A percentile compares a stretch with the other conserved stretches of the same genome.
Evolutionary conservation across 805 yeast species (phyloP).

Genomic region (Sungouiozyma intestinalis): DNA sequence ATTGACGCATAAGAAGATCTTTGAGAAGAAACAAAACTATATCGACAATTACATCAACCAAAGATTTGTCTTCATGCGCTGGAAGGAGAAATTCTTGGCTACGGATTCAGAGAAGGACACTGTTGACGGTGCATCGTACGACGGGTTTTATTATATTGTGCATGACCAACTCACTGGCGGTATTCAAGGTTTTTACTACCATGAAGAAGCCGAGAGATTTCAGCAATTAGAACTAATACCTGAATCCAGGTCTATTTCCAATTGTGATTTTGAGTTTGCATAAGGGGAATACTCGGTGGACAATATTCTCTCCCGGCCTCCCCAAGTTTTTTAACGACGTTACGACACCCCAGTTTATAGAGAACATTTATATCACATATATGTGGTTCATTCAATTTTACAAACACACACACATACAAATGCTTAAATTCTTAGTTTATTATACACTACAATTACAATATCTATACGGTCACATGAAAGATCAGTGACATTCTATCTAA

Average conservation of each 20-base stretch:
- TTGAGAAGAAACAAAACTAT: constrained; percentile 7
- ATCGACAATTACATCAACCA: constrained; percentile 27
- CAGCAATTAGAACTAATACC: constrained; percentile 60
- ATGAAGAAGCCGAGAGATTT: constrained; percentile 59
- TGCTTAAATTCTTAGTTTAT: too few relatives aligned
- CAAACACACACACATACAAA: too few relatives aligned
- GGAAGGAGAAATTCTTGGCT: constrained; percentile 85
- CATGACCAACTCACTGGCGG: constrained; percentile 69
- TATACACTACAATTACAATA: too few relatives aligned
- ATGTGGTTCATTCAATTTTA: too few relatives aligned
- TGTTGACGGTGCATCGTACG: constrained; percentile 69
- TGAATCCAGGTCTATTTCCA: constrained; percentile 2
- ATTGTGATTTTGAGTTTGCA: constrained; percentile 17
- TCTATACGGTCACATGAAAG: too few relatives aligned
- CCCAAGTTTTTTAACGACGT: not conserved
- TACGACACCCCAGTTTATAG: not conserved
- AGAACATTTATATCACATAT: too few relatives aligned
- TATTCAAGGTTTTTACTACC: constrained; percentile 74
- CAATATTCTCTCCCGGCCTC: not conserved
- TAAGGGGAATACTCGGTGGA: constrained; percentile 3
- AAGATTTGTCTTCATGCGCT: constrained; percentile 71
- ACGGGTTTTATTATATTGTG: constrained; percentile 84
- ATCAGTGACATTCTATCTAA: too few relatives aligned
- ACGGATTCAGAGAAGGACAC: constrained; percentile 54
- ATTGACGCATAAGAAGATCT: constrained; percentile 7